Evolutionary conservation across 2,329 filamentous ascomycete species (phyloP).

Genomic region (Corinectria fuckeliana): DNA sequence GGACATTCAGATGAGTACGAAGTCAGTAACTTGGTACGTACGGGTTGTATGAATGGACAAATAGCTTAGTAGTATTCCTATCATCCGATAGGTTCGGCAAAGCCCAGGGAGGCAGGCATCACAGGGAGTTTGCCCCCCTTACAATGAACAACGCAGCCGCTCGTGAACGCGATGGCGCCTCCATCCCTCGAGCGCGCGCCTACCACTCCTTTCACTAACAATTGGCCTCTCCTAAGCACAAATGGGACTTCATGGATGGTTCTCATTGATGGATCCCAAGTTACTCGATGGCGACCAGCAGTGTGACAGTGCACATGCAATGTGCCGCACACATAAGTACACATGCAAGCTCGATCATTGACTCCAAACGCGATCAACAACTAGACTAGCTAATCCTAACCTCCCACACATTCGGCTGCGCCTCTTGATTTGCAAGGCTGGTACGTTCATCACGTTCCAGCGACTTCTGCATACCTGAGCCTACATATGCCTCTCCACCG

Average conservation of each 20-base stretch:
- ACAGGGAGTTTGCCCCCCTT: not conserved
- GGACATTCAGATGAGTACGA: not conserved
- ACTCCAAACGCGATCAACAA: conserved; percentile 1
- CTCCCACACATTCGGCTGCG: not conserved
- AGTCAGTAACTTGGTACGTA: not conserved
- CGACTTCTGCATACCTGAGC: conserved; percentile 8
- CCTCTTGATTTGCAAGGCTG: conserved; percentile 11
- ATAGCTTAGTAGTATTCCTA: not conserved
- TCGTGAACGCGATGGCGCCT: conserved; percentile 10
- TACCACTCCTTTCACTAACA: not conserved
- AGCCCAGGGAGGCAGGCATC: not conserved
- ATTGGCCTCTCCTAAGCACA: not conserved
- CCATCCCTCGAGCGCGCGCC: not conserved
- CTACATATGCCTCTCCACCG: not conserved
- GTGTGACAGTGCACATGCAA: too few relatives aligned
- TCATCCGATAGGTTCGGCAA: not conserved
- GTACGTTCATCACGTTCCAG: conserved; percentile 19
- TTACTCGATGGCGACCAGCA: not conserved
- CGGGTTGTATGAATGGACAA: not conserved
- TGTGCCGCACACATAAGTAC: not conserved
- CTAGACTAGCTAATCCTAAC: not conserved
- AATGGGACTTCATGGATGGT: not conserved
- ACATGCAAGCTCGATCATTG: not conserved
- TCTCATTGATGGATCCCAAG: not conserved
- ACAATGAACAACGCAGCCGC: not conserved